phyloP scores from a whole-genome alignment of 352 stramenopile genomes.

The Phytophthora europaea region DNA sequence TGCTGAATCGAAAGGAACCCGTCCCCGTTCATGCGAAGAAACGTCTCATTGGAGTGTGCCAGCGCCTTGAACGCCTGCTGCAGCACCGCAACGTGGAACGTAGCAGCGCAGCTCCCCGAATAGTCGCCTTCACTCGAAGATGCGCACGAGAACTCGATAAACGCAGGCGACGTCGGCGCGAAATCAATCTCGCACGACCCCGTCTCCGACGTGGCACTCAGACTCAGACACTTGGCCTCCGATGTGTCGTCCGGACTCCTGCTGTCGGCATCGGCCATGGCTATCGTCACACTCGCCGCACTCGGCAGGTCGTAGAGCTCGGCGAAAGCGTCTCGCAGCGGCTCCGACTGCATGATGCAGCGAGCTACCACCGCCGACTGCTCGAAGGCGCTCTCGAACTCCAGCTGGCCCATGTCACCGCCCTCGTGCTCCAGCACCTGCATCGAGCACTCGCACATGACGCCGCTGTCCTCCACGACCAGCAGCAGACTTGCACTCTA shows the following conservation, averaged over 20 bases:
- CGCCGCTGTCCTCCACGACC: constrained; percentile 83
- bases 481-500: constrained; percentile 71
- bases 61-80: constrained; percentile 88
- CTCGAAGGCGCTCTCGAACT: constrained; percentile 87
- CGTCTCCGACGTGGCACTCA: constrained; percentile 78
- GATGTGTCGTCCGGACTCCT: constrained; percentile 23
- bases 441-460: constrained; percentile 89
- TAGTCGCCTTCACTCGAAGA: constrained; percentile 26
- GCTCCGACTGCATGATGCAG: constrained; percentile 87
- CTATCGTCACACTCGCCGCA: constrained; percentile 80
- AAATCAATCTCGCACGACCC: constrained; percentile 89
- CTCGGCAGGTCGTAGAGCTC: constrained; percentile 89
- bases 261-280: constrained; percentile 56
- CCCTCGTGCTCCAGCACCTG: constrained; percentile 83
- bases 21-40: constrained; percentile 83
- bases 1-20: constrained; percentile 88
- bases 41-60: constrained; percentile 80
- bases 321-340: constrained; percentile 81
- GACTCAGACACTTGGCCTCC: constrained; percentile 55
- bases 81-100: constrained; percentile 85
- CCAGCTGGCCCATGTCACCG: constrained; percentile 72
- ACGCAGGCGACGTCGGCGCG: constrained; percentile 68
- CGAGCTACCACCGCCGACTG: constrained; percentile 74
- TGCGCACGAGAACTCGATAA: constrained; percentile 87
- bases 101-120: constrained; percentile 48